Evolutionary conservation across 805 yeast species (phyloP), one percentile per base, ranked within the genome.

Genomic region (Metschnikowia matae): DNA sequence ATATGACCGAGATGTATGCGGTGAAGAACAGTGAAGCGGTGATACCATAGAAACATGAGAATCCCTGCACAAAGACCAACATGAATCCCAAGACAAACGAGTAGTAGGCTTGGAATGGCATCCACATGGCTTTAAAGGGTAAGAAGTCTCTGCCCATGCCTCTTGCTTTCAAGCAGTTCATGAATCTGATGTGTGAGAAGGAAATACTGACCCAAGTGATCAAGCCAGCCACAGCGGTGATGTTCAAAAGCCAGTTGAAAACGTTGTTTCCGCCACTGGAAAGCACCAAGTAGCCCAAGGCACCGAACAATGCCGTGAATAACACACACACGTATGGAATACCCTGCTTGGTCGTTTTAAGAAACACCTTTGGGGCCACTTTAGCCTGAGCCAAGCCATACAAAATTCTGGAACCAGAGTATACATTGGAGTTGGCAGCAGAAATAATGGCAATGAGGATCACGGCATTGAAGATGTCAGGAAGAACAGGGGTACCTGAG

Each of bases 351-450:
- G 80, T 81, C 36, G 85, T 78, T 38, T 59, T 61, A 10, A 65
- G 55, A 58, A 84, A 80, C 48, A 77, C 56, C 52, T 67, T 73
- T 33, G 88, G 88, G 2, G 87, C 87, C 46, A 77, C 70, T 6
- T 74, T 74, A 46, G 77, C 75, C 56, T 75, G 74, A n/a, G 87
- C 83, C 63, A 86, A 71, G n/a, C 84, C 81, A 61, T 77, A 84
- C 46, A 86, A 64, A 40, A 83, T 73, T 68, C 94, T 74, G 3
- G 90, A 84, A 39, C 89, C 85, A 56, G 83, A 81, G 67, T 85
- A 85, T 31, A 85, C 75, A 62, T 84, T 83, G 13, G 90, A 84
- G 70, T 86, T 86, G 63, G 84, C 92, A 26, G 92, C 90, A n/a
- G 91, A 85, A 44, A 84, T 75, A 50, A 85, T 79, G 15, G 91